These are phyloP conservation scores for Aspergillus sp. DNA, from an alignment of 2,329 filamentous ascomycete species.

Conservation along the genomic window DNA sequence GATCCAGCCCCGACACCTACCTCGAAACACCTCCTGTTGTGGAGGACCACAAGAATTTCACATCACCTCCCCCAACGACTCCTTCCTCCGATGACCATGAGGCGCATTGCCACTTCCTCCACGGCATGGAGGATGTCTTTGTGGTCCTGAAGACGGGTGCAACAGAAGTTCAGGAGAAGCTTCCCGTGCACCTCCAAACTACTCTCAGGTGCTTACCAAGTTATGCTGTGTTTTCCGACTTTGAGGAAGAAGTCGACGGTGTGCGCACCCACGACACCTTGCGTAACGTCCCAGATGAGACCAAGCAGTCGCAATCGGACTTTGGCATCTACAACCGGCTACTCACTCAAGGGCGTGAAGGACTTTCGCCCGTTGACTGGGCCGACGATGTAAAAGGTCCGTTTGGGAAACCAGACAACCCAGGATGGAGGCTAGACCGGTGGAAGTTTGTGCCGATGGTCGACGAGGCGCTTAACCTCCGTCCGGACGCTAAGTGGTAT, in stretches of 20 bases:
- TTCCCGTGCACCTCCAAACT: conserved; percentile 46
- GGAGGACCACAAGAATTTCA: background rate
- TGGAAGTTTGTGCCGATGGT: conserved; percentile 49
- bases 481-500: conserved; percentile 45
- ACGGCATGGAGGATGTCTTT: conserved; percentile 34
- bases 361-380: conserved; percentile 19
- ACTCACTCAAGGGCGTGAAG: conserved; percentile 28
- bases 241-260: conserved; percentile 43
- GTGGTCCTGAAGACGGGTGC: conserved; percentile 51
- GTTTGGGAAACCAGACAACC: conserved; percentile 28
- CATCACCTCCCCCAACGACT: background rate
- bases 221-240: conserved; percentile 51
- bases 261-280: conserved; percentile 44
- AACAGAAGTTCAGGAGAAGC: conserved; percentile 46
- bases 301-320: conserved; percentile 35
- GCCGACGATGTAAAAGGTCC: conserved; percentile 21
- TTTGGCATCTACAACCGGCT: conserved; percentile 44
- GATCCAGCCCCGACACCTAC: background rate
- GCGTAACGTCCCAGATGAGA: conserved; percentile 31
- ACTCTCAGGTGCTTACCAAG: conserved; percentile 48
- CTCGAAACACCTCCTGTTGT: background rate
- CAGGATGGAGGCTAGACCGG: conserved; percentile 43
- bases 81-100: background rate
- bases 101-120: background rate
- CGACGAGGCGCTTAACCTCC: conserved; percentile 35